These are phyloP conservation scores for Singerocomus inundabilis DNA, from an alignment of 1,284 basidiomycete genomes.

Conservation along the genomic window DNA sequence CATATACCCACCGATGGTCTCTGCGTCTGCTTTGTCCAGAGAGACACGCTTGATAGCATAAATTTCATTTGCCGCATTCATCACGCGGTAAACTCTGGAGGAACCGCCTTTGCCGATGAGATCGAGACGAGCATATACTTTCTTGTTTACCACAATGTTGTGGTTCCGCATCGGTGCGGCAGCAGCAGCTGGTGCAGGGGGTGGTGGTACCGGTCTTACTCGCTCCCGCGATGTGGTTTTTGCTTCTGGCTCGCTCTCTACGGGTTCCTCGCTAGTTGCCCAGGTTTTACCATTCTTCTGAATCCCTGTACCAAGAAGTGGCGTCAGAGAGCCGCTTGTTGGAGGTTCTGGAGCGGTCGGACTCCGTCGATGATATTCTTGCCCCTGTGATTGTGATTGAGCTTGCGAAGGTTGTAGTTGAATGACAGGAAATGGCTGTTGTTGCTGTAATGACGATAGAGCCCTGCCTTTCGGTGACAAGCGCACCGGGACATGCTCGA, in stretches of 20 bases:
- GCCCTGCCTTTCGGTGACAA: slow-evolving; percentile 25
- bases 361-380: slow-evolving; percentile 49
- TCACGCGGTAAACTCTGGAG: slow-evolving; percentile 89
- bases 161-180: slow-evolving; percentile 33
- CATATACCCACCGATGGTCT: slow-evolving; percentile 89
- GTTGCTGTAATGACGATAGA: slow-evolving; percentile 23
- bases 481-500: slow-evolving; percentile 34
- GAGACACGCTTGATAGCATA: slow-evolving; percentile 88
- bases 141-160: slow-evolving; percentile 60
- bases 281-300: slow-evolving; percentile 45
- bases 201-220: slow-evolving; percentile 26
- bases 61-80: slow-evolving; percentile 73
- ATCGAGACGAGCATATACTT: slow-evolving; percentile 78
- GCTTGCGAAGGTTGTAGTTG: slow-evolving; percentile 26
- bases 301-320: slow-evolving; percentile 19
- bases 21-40: slow-evolving; percentile 80
- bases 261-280: slow-evolving; percentile 43
- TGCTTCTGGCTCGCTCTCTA: slow-evolving; percentile 29
- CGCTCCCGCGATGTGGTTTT: slow-evolving; percentile 27
- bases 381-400: slow-evolving; percentile 26
- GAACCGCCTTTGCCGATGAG: slow-evolving; percentile 90
- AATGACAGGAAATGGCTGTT: slow-evolving; percentile 31
- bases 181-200: slow-evolving; percentile 17
- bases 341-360: slow-evolving; percentile 56
- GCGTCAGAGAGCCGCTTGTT: slow-evolving; percentile 39